Base-by-base conservation (phyloP, 768 basidiomycete genomes). In the Phlebiopsis flavidoalba region DNA sequence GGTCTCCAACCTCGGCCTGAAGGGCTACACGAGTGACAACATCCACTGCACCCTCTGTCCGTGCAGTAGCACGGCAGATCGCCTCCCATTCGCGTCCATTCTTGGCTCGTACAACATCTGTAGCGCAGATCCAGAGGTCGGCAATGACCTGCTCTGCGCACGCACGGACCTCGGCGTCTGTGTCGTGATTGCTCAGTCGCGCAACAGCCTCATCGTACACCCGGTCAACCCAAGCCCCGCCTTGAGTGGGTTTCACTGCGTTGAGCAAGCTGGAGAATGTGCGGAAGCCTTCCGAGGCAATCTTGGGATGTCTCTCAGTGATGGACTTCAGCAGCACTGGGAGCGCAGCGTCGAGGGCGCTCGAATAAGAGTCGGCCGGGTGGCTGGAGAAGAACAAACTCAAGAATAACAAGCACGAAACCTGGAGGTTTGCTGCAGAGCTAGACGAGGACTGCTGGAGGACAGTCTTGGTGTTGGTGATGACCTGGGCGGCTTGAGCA, bases 161-260 rank as follows among this genome's bases (percentile, higher is more conserved):
- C 24, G 82, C 80, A 40, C 94, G 84, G 21, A 98, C 93, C 64
- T 97, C 95, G 3, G 90, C 86, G 71, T 98, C 96, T 1, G 95
- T 95, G 65, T 95, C 91, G 62, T 90, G 85, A 50, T 82, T 88
- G 53, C 77, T 82, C 40, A 99, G 74, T 55, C 93, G 80, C 21
- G 76, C 71, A 3, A 90, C 76, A 10, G 92, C 87, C 63, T 93
- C 87, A 8, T 82, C 76, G 71, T 95, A 97, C 3, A 97, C 78
- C 10, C 76, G 68, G 58, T 91, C 84, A 5, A 84, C 73, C 91
- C 91, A 93, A 15, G 85, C 83, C 6, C 72, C 75, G 58, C 77
- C 69, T 64, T 84, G 84, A 51, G 89, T 72, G 0, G 93, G 93
- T 52, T 88, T 86, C 43, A 89, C 75, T 2, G 90, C 81, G 63